Conservation (phyloP, 2,329 filamentous ascomycete genomes). For the Bipolaris oryzae region DNA sequence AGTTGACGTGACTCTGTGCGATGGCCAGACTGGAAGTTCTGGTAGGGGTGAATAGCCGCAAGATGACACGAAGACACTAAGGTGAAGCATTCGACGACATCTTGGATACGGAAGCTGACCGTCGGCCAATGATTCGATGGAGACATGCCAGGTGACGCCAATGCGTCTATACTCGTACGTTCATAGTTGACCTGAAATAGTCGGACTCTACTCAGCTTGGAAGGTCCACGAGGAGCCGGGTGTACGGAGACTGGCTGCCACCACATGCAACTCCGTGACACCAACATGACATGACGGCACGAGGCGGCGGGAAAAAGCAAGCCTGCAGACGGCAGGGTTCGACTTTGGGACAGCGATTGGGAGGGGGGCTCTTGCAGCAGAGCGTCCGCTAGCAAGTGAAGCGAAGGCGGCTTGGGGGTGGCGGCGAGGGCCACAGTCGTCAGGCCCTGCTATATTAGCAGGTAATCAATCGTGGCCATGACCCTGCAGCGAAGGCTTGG, state of each 20-base stretch:
- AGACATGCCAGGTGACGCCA: background rate
- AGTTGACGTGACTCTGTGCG: conserved; percentile 1
- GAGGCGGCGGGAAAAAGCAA: conserved; percentile 1
- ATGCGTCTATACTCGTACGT: background rate
- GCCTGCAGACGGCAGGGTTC: background rate
- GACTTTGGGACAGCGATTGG: conserved; percentile 1
- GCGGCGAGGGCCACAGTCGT: conserved; percentile 5
- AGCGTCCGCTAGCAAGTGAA: background rate
- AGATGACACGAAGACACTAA: background rate
- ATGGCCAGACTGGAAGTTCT: background rate
- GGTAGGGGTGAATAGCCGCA: conserved; percentile 1
- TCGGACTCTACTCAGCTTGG: background rate
- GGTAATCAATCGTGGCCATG: background rate
- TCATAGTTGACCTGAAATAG: background rate
- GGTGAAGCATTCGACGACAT: background rate
- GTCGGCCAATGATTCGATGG: background rate
- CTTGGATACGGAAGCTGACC: background rate
- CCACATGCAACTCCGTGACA: conserved; percentile 4
- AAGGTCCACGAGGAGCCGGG: background rate
- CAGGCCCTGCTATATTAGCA: conserved; percentile 2
- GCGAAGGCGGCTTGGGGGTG: conserved; percentile 7
- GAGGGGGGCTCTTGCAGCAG: conserved; percentile 1
- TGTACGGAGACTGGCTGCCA: background rate
- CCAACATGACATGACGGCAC: background rate
- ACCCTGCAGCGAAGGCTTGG: background rate